Percentiles rank a stretch among this genome's conserved stretches.
Evolutionary conservation across 2,329 filamentous ascomycete genomes (phyloP).

Genomic region (Aspergillus hortae): DNA sequence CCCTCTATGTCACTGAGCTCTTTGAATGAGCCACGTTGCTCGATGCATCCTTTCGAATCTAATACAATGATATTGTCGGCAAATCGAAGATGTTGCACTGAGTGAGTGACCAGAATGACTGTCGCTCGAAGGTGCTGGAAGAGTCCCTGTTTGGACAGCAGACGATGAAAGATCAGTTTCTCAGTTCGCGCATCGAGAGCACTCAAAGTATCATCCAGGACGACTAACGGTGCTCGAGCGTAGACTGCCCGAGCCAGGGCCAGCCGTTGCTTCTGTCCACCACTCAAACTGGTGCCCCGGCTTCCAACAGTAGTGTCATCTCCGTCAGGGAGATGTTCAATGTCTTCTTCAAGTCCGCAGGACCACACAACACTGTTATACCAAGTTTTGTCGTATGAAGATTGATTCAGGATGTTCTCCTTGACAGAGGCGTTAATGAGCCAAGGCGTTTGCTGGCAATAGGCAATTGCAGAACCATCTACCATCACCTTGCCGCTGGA

Average conservation of each 20-base stretch:
- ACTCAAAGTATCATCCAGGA: slow-evolving; percentile 28
- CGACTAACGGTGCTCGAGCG: slow-evolving; percentile 5
- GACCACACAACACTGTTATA: too few species aligned
- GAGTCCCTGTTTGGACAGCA: slow-evolving; percentile 7
- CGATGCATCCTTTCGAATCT: not conserved
- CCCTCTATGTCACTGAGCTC: not conserved
- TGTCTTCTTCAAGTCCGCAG: too few species aligned
- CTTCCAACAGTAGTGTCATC: too few species aligned
- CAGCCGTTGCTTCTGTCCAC: not conserved
- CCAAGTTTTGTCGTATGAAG: too few species aligned
- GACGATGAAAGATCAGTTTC: not conserved
- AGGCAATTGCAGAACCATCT: too few species aligned
- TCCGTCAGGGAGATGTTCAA: too few species aligned
- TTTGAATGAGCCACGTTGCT: not conserved
- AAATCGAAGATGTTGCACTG: not conserved
- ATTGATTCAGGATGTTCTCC: too few species aligned
- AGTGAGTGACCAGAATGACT: slow-evolving; percentile 13
- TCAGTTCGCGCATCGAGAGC: slow-evolving; percentile 19
- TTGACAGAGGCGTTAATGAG: too few species aligned
- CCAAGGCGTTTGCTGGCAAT: too few species aligned
- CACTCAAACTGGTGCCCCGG: too few species aligned
- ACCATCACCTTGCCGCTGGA: too few species aligned
- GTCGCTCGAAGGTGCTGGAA: slow-evolving; percentile 9
- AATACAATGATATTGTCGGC: slow-evolving; percentile 5
- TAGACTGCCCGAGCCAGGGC: slow-evolving; percentile 17